phyloP scores from a whole-genome alignment of 164 flowering plant genomes.

The Pachysandra terminalis region DNA sequence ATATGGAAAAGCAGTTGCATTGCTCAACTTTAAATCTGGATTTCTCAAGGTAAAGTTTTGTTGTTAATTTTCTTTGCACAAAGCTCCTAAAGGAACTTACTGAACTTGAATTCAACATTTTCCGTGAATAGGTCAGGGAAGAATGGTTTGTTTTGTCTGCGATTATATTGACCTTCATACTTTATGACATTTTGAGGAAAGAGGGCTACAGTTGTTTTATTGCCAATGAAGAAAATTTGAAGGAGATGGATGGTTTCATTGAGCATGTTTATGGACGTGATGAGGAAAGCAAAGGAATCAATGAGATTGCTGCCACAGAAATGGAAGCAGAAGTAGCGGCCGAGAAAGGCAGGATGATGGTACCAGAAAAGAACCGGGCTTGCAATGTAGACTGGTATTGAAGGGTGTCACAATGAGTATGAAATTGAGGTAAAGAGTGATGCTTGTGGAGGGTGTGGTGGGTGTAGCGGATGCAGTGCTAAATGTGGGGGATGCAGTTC shows the following conservation, averaged over 20 bases:
- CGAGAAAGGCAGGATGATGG: constrained; percentile 6
- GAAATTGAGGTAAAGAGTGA: neutral
- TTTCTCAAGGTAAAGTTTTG: constrained; percentile 44
- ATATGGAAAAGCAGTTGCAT: constrained; percentile 77
- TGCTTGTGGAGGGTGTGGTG: neutral
- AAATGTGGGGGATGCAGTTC: constrained; percentile 13
- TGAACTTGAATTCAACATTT: neutral
- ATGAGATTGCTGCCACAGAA: neutral
- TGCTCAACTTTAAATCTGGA: constrained; percentile 68
- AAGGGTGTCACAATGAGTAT: neutral
- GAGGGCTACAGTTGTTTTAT: constrained; percentile 38
- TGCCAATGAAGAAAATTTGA: constrained; percentile 12
- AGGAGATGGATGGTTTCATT: constrained; percentile 7
- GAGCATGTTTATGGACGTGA: constrained; percentile 14
- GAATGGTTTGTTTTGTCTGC: constrained; percentile 67
- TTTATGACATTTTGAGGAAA: constrained; percentile 47
- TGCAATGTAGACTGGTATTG: constrained; percentile 5
- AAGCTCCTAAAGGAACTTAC: neutral
- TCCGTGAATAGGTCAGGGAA: constrained; percentile 49
- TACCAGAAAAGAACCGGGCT: constrained; percentile 14
- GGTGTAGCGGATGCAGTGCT: constrained; percentile 14
- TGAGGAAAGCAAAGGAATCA: constrained; percentile 8
- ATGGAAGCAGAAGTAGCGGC: constrained; percentile 15
- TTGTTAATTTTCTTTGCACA: neutral
- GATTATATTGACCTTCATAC: constrained; percentile 45